Percentiles rank a stretch among this genome's conserved stretches.
These are phyloP conservation scores for Proliferodiscus dingleyae DNA, from an alignment of 2,329 filamentous ascomycete genomes.

Conservation along the genomic window DNA sequence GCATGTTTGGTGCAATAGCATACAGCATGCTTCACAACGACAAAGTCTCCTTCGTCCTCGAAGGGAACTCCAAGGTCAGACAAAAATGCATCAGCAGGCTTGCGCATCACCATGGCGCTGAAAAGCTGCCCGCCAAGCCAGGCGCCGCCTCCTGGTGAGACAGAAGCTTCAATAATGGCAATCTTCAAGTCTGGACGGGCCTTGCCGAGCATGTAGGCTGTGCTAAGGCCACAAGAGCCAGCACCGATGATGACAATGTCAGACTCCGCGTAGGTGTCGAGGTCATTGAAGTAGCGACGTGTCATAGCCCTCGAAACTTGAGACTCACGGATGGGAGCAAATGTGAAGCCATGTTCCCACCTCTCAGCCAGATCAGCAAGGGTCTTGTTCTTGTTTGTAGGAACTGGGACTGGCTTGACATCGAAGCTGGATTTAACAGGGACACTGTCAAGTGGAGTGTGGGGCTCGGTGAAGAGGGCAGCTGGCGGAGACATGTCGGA, in stretches of 20 bases:
- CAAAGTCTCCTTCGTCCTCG: conserved; percentile 82
- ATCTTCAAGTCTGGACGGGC: conserved; percentile 86
- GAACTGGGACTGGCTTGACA: conserved; percentile 43
- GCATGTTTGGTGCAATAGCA: conserved; percentile 2
- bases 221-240: conserved; percentile 79
- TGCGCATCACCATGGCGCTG: conserved; percentile 92
- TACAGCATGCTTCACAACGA: conserved; percentile 84
- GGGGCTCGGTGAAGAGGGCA: conserved; percentile 52
- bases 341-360: conserved; percentile 71
- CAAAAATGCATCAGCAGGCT: conserved; percentile 82
- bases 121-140: conserved; percentile 95
- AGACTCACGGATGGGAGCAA: conserved; percentile 82
- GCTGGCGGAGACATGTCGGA: conserved; percentile 72
- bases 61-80: conserved; percentile 76
- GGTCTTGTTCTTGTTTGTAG: conserved; percentile 38
- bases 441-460: conserved; percentile 30
- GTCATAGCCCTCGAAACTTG: conserved; percentile 94
- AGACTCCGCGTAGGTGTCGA: conserved; percentile 84
- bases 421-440: conserved; percentile 40
- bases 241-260: conserved; percentile 93
- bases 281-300: conserved; percentile 83
- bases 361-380: conserved; percentile 65
- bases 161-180: conserved; percentile 82
- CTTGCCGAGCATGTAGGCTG: conserved; percentile 79
- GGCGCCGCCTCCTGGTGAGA: conserved; percentile 81